Conservation (phyloP, 1,284 basidiomycete genomes). For the Ganoderma boninense region DNA sequence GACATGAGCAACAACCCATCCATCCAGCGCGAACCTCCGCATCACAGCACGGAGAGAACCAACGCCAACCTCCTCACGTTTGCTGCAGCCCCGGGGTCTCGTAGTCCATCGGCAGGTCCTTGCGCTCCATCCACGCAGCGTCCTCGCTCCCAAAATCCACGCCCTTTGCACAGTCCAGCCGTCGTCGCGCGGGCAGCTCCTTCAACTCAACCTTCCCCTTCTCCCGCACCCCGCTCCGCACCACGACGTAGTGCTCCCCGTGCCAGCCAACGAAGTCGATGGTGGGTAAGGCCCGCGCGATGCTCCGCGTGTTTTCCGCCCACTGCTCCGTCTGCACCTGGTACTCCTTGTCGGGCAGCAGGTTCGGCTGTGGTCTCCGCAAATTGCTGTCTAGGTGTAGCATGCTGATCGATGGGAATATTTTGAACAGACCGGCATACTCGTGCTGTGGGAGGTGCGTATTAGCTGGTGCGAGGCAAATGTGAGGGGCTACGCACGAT, state of each 20-base stretch:
- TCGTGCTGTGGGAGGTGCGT: constrained; percentile 49
- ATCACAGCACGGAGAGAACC: too few relatives aligned
- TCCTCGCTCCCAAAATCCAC: constrained; percentile 71
- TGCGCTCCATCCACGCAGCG: constrained; percentile 71
- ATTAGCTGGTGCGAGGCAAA: background rate
- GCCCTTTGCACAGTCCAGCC: constrained; percentile 71
- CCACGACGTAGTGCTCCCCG: constrained; percentile 72
- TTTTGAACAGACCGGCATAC: constrained; percentile 55
- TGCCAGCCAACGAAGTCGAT: constrained; percentile 75
- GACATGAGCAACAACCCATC: background rate
- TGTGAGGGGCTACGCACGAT: constrained; percentile 49
- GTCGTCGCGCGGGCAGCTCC: constrained; percentile 64
- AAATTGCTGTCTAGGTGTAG: constrained; percentile 61
- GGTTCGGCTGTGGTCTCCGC: constrained; percentile 61
- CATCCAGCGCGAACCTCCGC: background rate
- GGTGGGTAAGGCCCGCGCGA: constrained; percentile 57
- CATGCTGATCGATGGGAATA: constrained; percentile 61
- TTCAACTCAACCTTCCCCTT: constrained; percentile 58
- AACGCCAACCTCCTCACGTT: constrained; percentile 23
- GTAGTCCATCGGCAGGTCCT: constrained; percentile 76
- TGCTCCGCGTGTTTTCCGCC: constrained; percentile 55
- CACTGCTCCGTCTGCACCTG: constrained; percentile 64
- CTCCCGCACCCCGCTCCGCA: constrained; percentile 40
- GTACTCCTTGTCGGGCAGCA: constrained; percentile 67
- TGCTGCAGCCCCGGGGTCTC: constrained; percentile 62